Base-by-base conservation (phyloP, 2,329 filamentous ascomycete genomes). In the Thielaviopsis euricoi region DNA sequence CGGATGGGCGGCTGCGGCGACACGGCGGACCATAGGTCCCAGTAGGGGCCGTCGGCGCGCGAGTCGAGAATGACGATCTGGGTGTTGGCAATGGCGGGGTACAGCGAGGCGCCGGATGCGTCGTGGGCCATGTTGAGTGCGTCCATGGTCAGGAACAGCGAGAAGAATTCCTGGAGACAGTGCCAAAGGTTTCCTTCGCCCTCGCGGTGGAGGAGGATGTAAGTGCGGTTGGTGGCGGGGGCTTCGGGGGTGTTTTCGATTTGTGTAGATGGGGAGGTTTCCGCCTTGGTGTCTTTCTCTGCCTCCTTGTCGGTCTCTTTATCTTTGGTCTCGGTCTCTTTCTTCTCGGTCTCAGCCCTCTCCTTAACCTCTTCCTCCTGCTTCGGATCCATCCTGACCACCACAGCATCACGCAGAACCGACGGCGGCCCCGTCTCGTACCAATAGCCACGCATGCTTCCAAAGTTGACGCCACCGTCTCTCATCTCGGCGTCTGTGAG, bases 1-100 rank as follows among this genome's bases (percentile, higher is more conserved):
- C 69, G 67, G 10, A 68, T 53, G 21, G 67, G 64, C 5, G 64
- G 64, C 48, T 64, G 63, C 37, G 65, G 62, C 4, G 69, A 65
- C 49, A 72, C 69, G 13, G 71, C 62, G 3, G 58, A 64, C 70
- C 71, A 73, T 17, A 73, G 64, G 50, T 69, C 67, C 43, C 46
- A 58, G 61, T 68, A 71, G 1, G 68, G 67, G 2, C 69, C 69
- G 50, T 71, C 64, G 0, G 52, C 51, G 13, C 63, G 63, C 37
- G 69, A 64, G 59, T 73, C 71, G 3, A 71, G 56, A 49, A 72
- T 61, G 26, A 73, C 59, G 12, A 71, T 65, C 57, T 70, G 68
- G 43, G 67, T 68, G 57, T 64, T 61, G 2, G 61, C 29, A 9
- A 62, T 58, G 26, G 40, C 50, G 3, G 52, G 51, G 15, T 49